phyloP scores from a whole-genome alignment of 2,329 filamentous ascomycete genomes.

The Aspergillus clavatus region DNA sequence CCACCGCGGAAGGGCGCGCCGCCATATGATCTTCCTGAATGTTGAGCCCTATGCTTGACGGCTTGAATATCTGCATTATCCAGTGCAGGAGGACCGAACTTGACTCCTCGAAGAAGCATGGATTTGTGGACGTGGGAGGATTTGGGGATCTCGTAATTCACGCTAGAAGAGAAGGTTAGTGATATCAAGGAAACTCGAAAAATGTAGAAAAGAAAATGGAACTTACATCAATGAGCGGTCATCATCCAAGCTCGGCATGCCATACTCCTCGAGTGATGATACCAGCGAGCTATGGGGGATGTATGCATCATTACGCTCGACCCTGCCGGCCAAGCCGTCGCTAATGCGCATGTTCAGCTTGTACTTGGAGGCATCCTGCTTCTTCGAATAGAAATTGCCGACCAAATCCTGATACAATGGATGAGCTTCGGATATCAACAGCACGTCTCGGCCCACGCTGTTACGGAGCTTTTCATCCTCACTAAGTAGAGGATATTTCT shows the following conservation, averaged over 20 bases:
- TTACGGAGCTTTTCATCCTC: conserved; percentile 76
- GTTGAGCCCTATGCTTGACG: conserved; percentile 61
- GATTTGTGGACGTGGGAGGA: conserved; percentile 77
- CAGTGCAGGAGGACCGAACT: conserved; percentile 66
- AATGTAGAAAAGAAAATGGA: conserved; percentile 5
- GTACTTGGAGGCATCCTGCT: conserved; percentile 61
- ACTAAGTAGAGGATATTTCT: conserved; percentile 73
- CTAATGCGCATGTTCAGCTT: conserved; percentile 70
- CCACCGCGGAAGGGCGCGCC: conserved; percentile 58
- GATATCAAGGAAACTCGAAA: not conserved
- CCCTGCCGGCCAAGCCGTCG: conserved; percentile 71
- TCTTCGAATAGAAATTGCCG: conserved; percentile 86
- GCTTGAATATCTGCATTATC: conserved; percentile 70
- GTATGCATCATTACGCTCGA: conserved; percentile 78
- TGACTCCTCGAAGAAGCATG: conserved; percentile 82
- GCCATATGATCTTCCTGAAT: conserved; percentile 64
- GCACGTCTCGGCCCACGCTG: conserved; percentile 69
- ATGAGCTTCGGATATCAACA: conserved; percentile 80
- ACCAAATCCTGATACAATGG: conserved; percentile 81
- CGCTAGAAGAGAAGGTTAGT: conserved; percentile 49
- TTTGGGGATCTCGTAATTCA: conserved; percentile 77
- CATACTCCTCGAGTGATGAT: conserved; percentile 68
- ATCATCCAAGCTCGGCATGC: conserved; percentile 73
- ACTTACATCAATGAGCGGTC: conserved; percentile 80
- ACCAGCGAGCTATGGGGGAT: conserved; percentile 76